Evolutionary conservation across 495 filamentous ascomycete species (phyloP).

Genomic region (Hypoxylon subgilvum): DNA sequence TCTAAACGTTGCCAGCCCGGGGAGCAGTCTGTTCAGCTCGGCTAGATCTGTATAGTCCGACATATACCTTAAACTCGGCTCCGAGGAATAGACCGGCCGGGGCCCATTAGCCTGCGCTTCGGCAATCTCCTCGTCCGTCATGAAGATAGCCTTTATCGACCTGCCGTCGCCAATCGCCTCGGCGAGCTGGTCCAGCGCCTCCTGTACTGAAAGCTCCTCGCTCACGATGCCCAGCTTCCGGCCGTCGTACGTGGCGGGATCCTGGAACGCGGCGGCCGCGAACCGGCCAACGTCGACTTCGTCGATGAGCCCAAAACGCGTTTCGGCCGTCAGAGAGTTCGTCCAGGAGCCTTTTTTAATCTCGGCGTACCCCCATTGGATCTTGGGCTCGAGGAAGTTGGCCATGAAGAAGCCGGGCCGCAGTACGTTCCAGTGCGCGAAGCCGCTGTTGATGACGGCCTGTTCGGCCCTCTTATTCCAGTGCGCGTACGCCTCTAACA

Average conservation of each 20-base stretch:
- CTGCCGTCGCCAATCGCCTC: slow-evolving; percentile 36
- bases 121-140: slow-evolving; percentile 48
- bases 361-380: slow-evolving; percentile 43
- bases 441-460: slow-evolving; percentile 44
- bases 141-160: slow-evolving; percentile 38
- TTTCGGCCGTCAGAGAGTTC: slow-evolving; percentile 31
- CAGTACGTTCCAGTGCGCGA: slow-evolving; percentile 53
- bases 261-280: slow-evolving; percentile 47
- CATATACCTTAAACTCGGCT: not conserved
- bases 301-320: slow-evolving; percentile 49
- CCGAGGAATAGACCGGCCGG: not conserved
- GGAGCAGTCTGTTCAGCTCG: not conserved
- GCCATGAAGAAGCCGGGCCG: slow-evolving; percentile 60
- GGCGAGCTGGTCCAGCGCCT: slow-evolving; percentile 41
- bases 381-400: slow-evolving; percentile 51
- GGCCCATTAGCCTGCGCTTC: not conserved
- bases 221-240: slow-evolving; percentile 47
- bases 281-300: slow-evolving; percentile 54
- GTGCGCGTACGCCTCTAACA: slow-evolving; percentile 5
- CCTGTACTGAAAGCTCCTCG: slow-evolving; percentile 42
- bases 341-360: slow-evolving; percentile 42
- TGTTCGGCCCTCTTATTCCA: slow-evolving; percentile 50
- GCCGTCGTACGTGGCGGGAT: slow-evolving; percentile 44
- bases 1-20: not conserved
- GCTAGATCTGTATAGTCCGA: not conserved